phyloP scores from a whole-genome alignment of 306 rosid genomes.

The Potentilla sterilis region DNA sequence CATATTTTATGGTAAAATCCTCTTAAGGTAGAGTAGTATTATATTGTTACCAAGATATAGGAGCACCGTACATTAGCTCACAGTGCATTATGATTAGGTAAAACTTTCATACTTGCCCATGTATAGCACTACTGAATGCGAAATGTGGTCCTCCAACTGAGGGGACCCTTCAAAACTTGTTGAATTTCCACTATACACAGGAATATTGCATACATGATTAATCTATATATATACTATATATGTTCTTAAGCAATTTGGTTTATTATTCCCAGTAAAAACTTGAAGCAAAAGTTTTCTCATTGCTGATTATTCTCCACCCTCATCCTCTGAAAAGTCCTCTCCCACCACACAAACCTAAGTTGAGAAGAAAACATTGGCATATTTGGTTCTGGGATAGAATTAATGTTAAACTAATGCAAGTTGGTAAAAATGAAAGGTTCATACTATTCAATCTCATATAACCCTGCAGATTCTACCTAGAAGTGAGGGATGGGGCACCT shows the following conservation, averaged over 20 bases:
- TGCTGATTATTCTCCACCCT: conserved; percentile 1
- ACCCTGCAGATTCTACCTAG: not conserved
- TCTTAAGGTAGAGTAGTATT: not conserved
- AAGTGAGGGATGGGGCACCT: not conserved
- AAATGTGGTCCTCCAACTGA: not conserved
- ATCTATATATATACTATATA: not conserved
- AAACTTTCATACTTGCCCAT: conserved; percentile 5
- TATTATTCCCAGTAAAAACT: not conserved
- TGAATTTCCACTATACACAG: not conserved
- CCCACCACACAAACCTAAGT: not conserved
- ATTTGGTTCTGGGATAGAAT: not conserved
- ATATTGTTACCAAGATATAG: not conserved
- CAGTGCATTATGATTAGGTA: conserved; percentile 3
- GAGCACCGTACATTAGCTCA: conserved; percentile 5
- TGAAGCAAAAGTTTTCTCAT: not conserved
- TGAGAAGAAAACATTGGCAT: not conserved
- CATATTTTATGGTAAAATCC: not conserved
- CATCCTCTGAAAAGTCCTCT: conserved; percentile 12
- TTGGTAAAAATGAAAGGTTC: conserved; percentile 8
- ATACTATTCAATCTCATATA: not conserved
- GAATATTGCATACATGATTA: not conserved
- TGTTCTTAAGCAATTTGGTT: not conserved
- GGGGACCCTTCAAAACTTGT: not conserved
- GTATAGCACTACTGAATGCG: not conserved
- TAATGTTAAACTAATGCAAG: conserved; percentile 11